Percentiles rank a stretch among this genome's conserved stretches.
Conservation (phyloP, 768 basidiomycete genomes). For the Mycena leptocephala region DNA sequence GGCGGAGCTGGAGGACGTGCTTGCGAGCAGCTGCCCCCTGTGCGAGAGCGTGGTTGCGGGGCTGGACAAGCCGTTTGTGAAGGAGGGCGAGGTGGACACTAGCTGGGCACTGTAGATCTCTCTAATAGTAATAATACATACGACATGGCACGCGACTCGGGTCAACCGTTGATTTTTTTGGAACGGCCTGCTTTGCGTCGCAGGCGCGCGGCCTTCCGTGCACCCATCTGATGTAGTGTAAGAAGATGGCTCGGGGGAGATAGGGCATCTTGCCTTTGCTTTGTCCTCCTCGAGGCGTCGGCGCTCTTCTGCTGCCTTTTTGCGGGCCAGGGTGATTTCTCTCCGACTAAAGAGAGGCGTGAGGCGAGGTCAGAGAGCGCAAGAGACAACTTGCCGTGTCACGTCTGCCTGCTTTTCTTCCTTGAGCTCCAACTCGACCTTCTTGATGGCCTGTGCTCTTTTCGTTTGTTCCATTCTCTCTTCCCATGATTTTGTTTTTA, state of each 20-base stretch:
- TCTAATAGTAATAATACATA: constrained; percentile 11
- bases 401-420: constrained; percentile 84
- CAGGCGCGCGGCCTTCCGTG: constrained; percentile 81
- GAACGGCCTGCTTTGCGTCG: constrained; percentile 82
- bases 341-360: constrained; percentile 63
- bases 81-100: constrained; percentile 82
- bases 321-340: constrained; percentile 80
- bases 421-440: constrained; percentile 80
- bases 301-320: constrained; percentile 82
- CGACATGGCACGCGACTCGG: background rate
- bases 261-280: constrained; percentile 63
- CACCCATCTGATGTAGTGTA: constrained; percentile 77
- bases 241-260: constrained; percentile 18
- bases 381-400: constrained; percentile 61
- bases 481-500: constrained; percentile 79
- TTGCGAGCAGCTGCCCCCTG: constrained; percentile 92
- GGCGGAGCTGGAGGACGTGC: constrained; percentile 89
- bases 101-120: constrained; percentile 80
- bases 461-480: constrained; percentile 80
- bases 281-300: constrained; percentile 77
- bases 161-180: constrained; percentile 86
- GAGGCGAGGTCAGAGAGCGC: background rate
- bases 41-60: constrained; percentile 93
- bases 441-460: constrained; percentile 79
- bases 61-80: constrained; percentile 90